Evolutionary conservation across 768 basidiomycete species (phyloP).

Genomic region (Pleurotus cornucopiae): DNA sequence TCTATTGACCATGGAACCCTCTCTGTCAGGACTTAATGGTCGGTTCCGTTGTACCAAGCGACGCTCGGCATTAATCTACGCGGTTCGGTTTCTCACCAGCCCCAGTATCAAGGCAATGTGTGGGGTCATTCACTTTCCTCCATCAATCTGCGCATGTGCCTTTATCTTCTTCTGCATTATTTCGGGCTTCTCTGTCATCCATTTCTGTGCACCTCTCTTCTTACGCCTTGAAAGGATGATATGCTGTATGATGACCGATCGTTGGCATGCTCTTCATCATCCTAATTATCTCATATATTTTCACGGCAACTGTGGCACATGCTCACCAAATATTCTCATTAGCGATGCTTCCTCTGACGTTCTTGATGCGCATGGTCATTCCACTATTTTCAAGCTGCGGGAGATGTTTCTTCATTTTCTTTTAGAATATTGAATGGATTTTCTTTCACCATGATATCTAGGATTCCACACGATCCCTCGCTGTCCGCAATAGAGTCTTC

Average conservation of each 20-base stretch:
- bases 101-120: neutral
- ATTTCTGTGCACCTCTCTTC: neutral
- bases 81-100: neutral
- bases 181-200: constrained; percentile 6
- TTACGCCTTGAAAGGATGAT: constrained; percentile 1
- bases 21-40: no score
- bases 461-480: no score
- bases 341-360: neutral
- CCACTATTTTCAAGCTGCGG: neutral
- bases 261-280: neutral
- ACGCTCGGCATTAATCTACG: constrained; percentile 2
- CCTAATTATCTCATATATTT: neutral
- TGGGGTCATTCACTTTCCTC: constrained; percentile 3
- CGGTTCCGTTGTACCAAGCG: neutral
- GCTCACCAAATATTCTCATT: constrained; percentile 1
- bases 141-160: constrained; percentile 6
- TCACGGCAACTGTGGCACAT: neutral
- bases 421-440: neutral
- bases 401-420: neutral
- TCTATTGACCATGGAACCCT: neutral
- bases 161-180: neutral
- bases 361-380: constrained; percentile 2
- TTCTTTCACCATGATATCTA: neutral
- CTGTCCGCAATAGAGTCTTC: no score
- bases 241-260: constrained; percentile 1